Evolutionary conservation across 257 asterid genomes (phyloP).

Genomic region (Ligustrum vulgare): DNA sequence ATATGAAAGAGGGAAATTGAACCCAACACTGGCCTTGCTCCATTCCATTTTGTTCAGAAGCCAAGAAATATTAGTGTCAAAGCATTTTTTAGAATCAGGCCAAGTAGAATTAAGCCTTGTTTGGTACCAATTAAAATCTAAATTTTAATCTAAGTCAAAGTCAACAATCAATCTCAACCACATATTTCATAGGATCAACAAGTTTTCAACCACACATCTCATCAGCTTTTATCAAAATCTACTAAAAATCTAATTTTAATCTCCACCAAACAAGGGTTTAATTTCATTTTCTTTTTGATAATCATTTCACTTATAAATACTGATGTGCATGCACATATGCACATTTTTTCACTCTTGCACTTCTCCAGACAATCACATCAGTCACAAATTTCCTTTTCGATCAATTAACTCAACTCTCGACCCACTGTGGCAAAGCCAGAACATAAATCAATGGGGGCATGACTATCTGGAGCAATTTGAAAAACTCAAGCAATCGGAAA

Average conservation of each 20-base stretch:
- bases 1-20: not conserved
- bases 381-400: not conserved
- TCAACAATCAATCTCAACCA: too few relatives aligned
- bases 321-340: not conserved
- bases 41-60: not conserved
- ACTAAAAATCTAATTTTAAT: too few relatives aligned
- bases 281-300: not conserved
- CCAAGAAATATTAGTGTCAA: not conserved
- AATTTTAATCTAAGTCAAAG: too few relatives aligned
- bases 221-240: too few relatives aligned
- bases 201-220: too few relatives aligned
- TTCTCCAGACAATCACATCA: not conserved
- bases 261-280: not conserved
- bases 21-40: not conserved
- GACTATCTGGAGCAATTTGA: too few relatives aligned
- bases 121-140: too few relatives aligned
- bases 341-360: not conserved
- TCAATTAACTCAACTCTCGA: not conserved
- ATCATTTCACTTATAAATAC: not conserved
- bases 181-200: too few relatives aligned
- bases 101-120: not conserved
- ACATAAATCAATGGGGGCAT: too few relatives aligned
- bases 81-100: conserved; percentile 1
- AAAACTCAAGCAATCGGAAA: too few relatives aligned
- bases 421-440: too few relatives aligned